Conservation (phyloP, 495 filamentous ascomycete genomes). For the Hypoxylon rickii region DNA sequence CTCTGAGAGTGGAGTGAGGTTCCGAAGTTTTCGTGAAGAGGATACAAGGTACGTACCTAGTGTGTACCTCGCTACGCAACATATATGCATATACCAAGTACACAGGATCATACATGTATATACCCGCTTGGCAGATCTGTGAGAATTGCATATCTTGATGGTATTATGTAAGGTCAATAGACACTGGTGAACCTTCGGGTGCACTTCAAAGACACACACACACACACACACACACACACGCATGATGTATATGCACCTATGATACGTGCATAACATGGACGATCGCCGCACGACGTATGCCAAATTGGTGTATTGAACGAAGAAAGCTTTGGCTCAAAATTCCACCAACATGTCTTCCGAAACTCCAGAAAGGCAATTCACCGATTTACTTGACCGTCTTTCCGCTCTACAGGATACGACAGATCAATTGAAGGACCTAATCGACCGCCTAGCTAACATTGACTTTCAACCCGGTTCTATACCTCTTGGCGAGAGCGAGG, state of each 20-base stretch:
- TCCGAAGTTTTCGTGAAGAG: slow-evolving; percentile 27
- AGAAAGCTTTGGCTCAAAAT: slow-evolving; percentile 12
- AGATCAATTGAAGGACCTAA: slow-evolving; percentile 70
- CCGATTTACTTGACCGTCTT: slow-evolving; percentile 67
- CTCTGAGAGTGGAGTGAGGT: too few relatives aligned
- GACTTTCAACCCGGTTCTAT: slow-evolving; percentile 64
- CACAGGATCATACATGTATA: background rate
- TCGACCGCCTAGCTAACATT: slow-evolving; percentile 72
- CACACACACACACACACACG: background rate
- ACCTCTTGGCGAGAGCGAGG: slow-evolving; percentile 57
- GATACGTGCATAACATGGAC: slow-evolving; percentile 11
- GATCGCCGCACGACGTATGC: too few relatives aligned
- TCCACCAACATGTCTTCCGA: slow-evolving; percentile 59
- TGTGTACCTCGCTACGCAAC: too few relatives aligned
- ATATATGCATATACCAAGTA: background rate
- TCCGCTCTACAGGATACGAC: slow-evolving; percentile 69
- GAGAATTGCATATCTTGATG: too few relatives aligned
- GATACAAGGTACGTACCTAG: too few relatives aligned
- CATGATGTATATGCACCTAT: background rate
- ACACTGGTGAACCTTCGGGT: too few relatives aligned
- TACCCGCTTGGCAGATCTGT: background rate
- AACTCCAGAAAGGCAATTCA: slow-evolving; percentile 66
- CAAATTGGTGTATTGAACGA: too few relatives aligned
- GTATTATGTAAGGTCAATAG: too few relatives aligned
- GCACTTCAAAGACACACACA: too few relatives aligned